Conservation (phyloP, 2,329 filamentous ascomycete genomes). For the Septoria linicola region DNA sequence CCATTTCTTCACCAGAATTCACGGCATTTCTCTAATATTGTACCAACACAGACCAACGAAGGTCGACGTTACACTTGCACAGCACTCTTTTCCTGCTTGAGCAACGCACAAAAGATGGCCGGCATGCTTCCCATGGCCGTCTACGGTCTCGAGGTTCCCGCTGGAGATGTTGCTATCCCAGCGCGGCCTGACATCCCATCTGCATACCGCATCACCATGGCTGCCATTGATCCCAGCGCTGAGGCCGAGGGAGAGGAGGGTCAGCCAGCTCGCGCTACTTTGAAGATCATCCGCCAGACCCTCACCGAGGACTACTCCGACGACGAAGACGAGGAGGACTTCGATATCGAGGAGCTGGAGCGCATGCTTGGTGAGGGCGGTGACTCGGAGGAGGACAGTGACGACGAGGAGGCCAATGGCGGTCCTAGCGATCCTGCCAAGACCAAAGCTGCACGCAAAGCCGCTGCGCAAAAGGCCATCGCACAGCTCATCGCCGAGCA, state of each 20-base stretch:
- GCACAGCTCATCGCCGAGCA: constrained; percentile 59
- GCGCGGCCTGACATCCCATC: constrained; percentile 77
- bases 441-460: constrained; percentile 80
- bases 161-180: constrained; percentile 78
- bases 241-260: constrained; percentile 49
- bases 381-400: constrained; percentile 54
- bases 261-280: constrained; percentile 70
- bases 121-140: constrained; percentile 62
- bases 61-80: constrained; percentile 10
- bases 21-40: neutral
- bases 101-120: constrained; percentile 25
- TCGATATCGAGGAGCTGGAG: constrained; percentile 52
- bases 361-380: constrained; percentile 55
- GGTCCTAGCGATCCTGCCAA: constrained; percentile 90
- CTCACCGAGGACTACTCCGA: constrained; percentile 62
- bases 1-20: too few species aligned
- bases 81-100: constrained; percentile 9
- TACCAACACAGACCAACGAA: constrained; percentile 19
- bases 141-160: constrained; percentile 88
- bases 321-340: constrained; percentile 62
- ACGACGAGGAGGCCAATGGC: constrained; percentile 76
- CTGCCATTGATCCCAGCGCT: constrained; percentile 88
- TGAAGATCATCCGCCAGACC: constrained; percentile 83
- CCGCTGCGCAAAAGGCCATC: constrained; percentile 74
- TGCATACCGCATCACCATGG: constrained; percentile 96